Evolutionary conservation across 2,329 filamentous ascomycete species (phyloP).

Genomic region (Sclerotiophoma versabilis): DNA sequence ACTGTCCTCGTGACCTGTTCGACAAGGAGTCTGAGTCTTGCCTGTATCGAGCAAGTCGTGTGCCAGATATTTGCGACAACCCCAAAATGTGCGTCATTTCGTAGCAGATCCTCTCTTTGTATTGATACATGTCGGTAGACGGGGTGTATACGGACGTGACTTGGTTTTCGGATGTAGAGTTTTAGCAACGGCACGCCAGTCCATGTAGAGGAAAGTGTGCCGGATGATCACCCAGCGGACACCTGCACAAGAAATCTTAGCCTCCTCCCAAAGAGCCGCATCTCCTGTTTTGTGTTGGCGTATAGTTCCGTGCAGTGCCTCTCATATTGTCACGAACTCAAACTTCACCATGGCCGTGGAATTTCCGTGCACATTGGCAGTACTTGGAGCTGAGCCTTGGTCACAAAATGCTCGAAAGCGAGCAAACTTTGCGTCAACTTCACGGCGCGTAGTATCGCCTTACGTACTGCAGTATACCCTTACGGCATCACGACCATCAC

Average conservation of each 20-base stretch:
- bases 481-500: neutral
- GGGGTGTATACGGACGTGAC: neutral
- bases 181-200: neutral
- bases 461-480: constrained; percentile 10
- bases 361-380: no score
- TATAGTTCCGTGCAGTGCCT: no score
- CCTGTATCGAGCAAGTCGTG: no score
- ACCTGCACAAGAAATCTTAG: constrained; percentile 7
- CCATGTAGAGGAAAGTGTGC: neutral
- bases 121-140: neutral
- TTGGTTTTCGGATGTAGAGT: neutral
- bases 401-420: no score
- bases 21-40: no score
- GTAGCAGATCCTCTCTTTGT: no score
- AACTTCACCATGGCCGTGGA: no score
- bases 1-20: no score
- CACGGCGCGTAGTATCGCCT: constrained; percentile 10
- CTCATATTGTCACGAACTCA: neutral
- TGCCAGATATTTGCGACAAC: no score
- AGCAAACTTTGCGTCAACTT: neutral
- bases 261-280: constrained; percentile 5
- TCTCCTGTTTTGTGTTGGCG: neutral
- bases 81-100: no score
- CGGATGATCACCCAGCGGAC: neutral
- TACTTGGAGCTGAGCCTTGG: no score